Conservation (phyloP, 371 early-diverging fungal genomes). For the Mortierella sp. region DNA sequence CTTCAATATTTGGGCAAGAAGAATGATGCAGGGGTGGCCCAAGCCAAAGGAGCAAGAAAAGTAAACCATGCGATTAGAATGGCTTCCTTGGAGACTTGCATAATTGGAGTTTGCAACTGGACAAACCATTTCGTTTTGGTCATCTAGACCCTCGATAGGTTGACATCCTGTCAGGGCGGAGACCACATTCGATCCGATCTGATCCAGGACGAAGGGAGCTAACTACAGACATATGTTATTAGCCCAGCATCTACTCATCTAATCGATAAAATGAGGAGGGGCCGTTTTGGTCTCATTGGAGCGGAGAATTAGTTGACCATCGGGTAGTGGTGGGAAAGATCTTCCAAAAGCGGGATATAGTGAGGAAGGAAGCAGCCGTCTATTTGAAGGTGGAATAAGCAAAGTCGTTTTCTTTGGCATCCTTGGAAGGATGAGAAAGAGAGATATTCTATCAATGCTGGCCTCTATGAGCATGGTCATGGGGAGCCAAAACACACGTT, state of each 20-base stretch:
- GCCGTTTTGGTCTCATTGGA: slow-evolving; percentile 15
- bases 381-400: not conserved
- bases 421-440: not conserved
- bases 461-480: not conserved
- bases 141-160: not conserved
- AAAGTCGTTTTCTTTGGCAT: not conserved
- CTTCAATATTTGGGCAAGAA: not conserved
- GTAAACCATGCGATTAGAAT: not conserved
- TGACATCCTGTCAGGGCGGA: not conserved
- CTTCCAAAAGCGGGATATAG: slow-evolving; percentile 9
- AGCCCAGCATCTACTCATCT: not conserved
- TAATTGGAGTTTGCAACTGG: not conserved
- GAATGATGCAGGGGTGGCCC: not conserved
- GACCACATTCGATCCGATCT: slow-evolving; percentile 9
- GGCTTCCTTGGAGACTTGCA: not conserved
- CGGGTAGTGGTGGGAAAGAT: slow-evolving; percentile 2
- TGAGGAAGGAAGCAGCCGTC: not conserved
- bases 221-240: not conserved
- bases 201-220: not conserved
- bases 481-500: not conserved
- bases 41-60: not conserved
- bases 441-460: not conserved
- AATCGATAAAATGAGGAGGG: not conserved
- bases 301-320: slow-evolving; percentile 9
- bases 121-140: not conserved